These are phyloP conservation scores for Rubroboletus pulcherrimus DNA, from an alignment of 768 basidiomycete species.

Conservation along the genomic window DNA sequence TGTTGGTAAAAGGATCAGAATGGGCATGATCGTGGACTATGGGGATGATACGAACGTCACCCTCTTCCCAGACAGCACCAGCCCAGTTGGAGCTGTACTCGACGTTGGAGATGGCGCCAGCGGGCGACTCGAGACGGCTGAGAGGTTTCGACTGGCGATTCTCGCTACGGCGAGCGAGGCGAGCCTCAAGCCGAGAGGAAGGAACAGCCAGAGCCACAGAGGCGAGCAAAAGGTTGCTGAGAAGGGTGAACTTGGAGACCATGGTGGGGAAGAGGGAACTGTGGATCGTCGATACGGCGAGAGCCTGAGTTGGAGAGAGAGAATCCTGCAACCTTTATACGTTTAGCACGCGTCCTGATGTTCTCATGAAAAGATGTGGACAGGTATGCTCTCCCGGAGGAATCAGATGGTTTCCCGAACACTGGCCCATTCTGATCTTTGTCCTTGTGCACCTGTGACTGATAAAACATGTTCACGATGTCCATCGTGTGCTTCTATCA, in stretches of 20 bases:
- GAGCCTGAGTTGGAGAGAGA: background rate
- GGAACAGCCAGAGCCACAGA: conserved; percentile 14
- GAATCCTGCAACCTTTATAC: conserved; percentile 12
- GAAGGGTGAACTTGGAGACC: conserved; percentile 15
- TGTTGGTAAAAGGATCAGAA: conserved; percentile 6
- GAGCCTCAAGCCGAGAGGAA: conserved; percentile 13
- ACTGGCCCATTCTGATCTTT: background rate
- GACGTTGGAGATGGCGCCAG: background rate
- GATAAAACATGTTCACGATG: background rate
- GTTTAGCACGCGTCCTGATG: background rate
- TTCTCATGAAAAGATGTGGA: background rate
- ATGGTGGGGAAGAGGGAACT: conserved; percentile 5
- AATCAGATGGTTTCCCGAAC: background rate
- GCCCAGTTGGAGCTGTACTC: conserved; percentile 19
- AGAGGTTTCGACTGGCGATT: conserved; percentile 10
- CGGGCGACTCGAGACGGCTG: background rate
- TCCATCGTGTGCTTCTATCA: background rate
- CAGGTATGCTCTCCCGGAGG: background rate
- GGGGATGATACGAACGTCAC: conserved; percentile 3
- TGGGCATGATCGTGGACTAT: background rate
- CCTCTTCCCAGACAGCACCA: conserved; percentile 13
- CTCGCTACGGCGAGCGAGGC: conserved; percentile 14
- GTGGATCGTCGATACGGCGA: background rate
- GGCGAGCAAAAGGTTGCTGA: conserved; percentile 19
- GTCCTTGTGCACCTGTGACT: background rate